Percentiles rank a stretch among this genome's conserved stretches.
Evolutionary conservation across 768 basidiomycete species (phyloP).

Genomic region (Russula griseocarnosa): DNA sequence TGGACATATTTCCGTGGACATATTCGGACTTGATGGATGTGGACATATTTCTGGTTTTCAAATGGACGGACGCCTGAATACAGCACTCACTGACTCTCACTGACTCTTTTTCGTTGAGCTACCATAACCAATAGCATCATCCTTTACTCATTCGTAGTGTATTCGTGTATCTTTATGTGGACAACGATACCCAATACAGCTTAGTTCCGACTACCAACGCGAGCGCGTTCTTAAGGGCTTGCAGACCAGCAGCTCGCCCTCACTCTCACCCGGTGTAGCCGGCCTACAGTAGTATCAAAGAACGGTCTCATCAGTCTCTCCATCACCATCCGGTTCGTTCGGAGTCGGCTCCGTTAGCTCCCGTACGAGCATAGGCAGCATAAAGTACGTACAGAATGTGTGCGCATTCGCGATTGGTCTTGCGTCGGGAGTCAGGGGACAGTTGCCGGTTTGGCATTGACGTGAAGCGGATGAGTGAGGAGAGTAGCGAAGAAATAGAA

Average conservation of each 20-base stretch:
- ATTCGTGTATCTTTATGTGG: neutral
- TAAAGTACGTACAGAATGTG: too few species aligned
- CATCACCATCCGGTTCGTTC: constrained; percentile 65
- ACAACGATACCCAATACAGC: neutral
- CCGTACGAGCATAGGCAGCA: constrained; percentile 38
- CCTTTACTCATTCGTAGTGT: neutral
- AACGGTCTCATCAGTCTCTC: constrained; percentile 48
- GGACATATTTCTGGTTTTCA: too few species aligned
- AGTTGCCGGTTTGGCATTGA: too few species aligned
- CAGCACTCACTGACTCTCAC: neutral
- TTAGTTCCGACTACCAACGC: neutral
- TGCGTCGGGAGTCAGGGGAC: too few species aligned
- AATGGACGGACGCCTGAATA: neutral
- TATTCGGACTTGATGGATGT: too few species aligned
- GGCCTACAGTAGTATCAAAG: too few species aligned
- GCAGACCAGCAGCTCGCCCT: neutral
- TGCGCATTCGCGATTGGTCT: too few species aligned
- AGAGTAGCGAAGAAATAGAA: too few species aligned
- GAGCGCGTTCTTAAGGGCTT: neutral
- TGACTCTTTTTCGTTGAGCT: neutral
- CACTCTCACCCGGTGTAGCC: too few species aligned
- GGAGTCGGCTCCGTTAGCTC: constrained; percentile 56
- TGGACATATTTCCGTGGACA: too few species aligned
- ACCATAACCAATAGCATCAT: neutral
- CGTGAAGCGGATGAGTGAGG: too few species aligned